phyloP scores from a whole-genome alignment of 78 protist genomes.

The Cavenderia fasciculata region DNA sequence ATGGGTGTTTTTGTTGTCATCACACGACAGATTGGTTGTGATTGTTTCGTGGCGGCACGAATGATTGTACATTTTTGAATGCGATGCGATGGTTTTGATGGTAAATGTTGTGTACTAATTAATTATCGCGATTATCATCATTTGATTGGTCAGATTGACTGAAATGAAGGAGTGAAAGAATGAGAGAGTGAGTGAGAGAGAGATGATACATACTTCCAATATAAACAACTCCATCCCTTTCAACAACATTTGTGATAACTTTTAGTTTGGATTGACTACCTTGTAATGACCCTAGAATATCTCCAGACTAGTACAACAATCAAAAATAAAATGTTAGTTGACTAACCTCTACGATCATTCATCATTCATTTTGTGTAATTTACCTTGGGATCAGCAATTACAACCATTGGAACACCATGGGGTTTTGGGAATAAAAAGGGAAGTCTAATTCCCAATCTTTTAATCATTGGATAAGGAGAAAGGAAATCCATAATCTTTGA shows the following conservation, averaged over 20 bases:
- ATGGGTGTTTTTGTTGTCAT: too few species aligned
- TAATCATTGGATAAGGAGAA: neutral
- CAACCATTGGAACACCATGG: neutral
- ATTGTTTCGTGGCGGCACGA: too few species aligned
- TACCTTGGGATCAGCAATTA: conserved; percentile 25
- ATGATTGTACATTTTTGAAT: too few species aligned
- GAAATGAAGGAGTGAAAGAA: too few species aligned
- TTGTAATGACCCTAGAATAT: neutral
- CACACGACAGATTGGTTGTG: too few species aligned
- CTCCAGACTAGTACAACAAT: neutral
- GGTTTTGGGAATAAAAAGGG: too few species aligned
- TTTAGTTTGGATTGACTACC: neutral
- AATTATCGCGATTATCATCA: too few species aligned
- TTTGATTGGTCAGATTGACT: too few species aligned
- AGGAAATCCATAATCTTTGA: neutral
- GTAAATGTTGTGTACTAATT: too few species aligned
- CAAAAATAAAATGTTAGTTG: neutral
- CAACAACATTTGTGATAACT: neutral
- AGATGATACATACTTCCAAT: conserved; percentile 21
- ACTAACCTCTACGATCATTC: neutral
- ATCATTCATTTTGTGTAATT: neutral
- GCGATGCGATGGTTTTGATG: too few species aligned
- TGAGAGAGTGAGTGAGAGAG: too few species aligned
- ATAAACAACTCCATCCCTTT: neutral
- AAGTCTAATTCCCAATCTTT: neutral